Conservation (phyloP, 1,139 yeast species). For the Schizosaccharomyces versatilis region DNA sequence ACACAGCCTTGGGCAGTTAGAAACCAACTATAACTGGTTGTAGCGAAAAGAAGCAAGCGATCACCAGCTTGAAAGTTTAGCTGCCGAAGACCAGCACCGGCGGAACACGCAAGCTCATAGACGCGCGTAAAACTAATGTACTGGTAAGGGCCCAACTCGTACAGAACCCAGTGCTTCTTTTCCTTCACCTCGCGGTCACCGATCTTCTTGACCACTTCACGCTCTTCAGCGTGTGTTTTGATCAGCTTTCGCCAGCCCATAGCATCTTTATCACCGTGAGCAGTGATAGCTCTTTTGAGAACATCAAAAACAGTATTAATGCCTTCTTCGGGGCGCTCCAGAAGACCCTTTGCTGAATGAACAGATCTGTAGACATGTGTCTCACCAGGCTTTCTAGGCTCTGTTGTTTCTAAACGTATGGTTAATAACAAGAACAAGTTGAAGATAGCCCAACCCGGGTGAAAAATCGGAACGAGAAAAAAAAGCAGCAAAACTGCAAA, state of each 20-base stretch:
- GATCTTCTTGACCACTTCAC: slow-evolving; percentile 48
- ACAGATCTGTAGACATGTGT: slow-evolving; percentile 6
- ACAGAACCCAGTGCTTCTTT: slow-evolving; percentile 73
- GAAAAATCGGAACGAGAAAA: no score
- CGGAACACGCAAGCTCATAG: slow-evolving; percentile 26
- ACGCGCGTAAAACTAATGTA: slow-evolving; percentile 44
- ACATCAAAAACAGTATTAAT: slow-evolving; percentile 46
- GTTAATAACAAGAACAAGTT: no score
- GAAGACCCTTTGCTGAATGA: slow-evolving; percentile 26
- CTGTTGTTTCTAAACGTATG: neutral
- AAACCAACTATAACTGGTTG: slow-evolving; percentile 18
- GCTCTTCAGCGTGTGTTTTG: slow-evolving; percentile 56
- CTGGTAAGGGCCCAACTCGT: slow-evolving; percentile 53
- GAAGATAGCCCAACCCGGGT: no score
- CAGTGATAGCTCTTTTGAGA: slow-evolving; percentile 38
- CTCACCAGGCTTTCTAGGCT: neutral
- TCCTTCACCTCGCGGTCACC: slow-evolving; percentile 54
- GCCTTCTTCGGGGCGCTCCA: slow-evolving; percentile 19
- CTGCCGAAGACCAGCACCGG: slow-evolving; percentile 55
- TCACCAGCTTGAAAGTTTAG: slow-evolving; percentile 50
- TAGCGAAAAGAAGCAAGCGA: slow-evolving; percentile 62
- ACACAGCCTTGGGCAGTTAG: slow-evolving; percentile 10
- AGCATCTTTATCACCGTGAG: slow-evolving; percentile 32
- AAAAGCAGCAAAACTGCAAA: no score
- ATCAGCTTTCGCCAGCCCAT: slow-evolving; percentile 65